A percentile compares a stretch with the other conserved stretches of the same genome.
Conservation (phyloP, 257 asterid genomes). For the Echium plantagineum region DNA sequence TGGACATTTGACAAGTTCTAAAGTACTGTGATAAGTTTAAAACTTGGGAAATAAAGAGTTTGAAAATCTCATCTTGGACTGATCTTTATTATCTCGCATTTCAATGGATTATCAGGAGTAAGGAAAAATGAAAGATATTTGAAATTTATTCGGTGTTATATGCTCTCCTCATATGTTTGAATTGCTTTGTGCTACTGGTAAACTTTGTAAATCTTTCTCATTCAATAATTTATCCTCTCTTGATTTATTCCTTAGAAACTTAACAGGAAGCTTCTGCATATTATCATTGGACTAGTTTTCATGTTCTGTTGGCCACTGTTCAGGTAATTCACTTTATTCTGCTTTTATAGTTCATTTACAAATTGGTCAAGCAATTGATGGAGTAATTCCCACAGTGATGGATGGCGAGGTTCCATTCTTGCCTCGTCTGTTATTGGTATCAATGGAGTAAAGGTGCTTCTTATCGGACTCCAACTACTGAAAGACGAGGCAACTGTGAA, state of each 20-base stretch:
- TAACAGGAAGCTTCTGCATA: constrained; percentile 59
- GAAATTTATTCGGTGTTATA: no score
- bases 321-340: constrained; percentile 39
- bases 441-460: constrained; percentile 63
- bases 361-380: constrained; percentile 13
- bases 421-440: constrained; percentile 64
- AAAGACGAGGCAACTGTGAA: constrained; percentile 83
- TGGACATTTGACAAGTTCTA: no score
- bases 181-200: no score
- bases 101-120: no score
- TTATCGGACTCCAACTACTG: constrained; percentile 71
- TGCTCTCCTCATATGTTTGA: no score
- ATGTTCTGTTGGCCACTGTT: constrained; percentile 99
- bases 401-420: constrained; percentile 58
- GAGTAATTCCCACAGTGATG: constrained; percentile 41
- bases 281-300: constrained; percentile 72
- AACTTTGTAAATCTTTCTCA: not conserved
- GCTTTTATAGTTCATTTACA: not conserved
- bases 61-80: no score
- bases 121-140: no score
- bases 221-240: not conserved
- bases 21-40: no score
- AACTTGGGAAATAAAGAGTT: no score
- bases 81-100: no score
- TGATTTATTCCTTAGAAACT: constrained; percentile 19